Evolutionary conservation across 371 early-diverging fungal species (phyloP).

Genomic region (Catenaria anguillulae): DNA sequence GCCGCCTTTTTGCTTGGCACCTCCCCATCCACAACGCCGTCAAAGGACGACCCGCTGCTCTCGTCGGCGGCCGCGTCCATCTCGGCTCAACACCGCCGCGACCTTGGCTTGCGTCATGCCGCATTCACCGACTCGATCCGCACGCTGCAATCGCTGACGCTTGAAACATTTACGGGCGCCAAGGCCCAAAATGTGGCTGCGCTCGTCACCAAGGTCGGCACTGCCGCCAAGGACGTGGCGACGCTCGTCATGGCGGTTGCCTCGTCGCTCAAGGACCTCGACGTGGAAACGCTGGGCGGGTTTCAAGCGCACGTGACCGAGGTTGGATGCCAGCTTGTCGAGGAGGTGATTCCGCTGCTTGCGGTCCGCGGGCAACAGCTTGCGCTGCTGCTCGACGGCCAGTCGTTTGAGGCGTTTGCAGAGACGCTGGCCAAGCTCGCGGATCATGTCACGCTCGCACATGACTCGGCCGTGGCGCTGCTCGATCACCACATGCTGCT

Average conservation of each 20-base stretch:
- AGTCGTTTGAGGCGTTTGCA: background rate
- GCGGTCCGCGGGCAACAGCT: background rate
- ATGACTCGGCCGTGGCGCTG: background rate
- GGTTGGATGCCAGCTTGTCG: background rate
- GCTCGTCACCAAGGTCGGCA: background rate
- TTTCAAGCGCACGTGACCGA: background rate
- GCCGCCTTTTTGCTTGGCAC: too few species aligned
- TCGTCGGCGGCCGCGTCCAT: too few species aligned
- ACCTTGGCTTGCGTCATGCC: background rate
- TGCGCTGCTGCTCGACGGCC: background rate
- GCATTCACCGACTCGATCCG: background rate
- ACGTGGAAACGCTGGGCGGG: background rate
- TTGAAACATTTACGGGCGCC: background rate
- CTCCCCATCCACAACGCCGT: too few species aligned
- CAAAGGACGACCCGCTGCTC: background rate
- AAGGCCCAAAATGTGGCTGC: background rate
- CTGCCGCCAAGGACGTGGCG: background rate
- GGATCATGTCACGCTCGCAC: background rate
- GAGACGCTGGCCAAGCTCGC: background rate
- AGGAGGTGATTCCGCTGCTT: background rate
- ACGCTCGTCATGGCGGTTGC: background rate
- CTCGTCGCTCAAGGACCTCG: background rate
- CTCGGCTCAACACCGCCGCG: background rate
- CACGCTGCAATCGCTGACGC: background rate
- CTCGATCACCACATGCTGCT: slow-evolving; percentile 4